A percentile compares a stretch with the other conserved stretches of the same genome.
phyloP scores from a whole-genome alignment of 257 asterid genomes.

The Solanum rostratum region DNA sequence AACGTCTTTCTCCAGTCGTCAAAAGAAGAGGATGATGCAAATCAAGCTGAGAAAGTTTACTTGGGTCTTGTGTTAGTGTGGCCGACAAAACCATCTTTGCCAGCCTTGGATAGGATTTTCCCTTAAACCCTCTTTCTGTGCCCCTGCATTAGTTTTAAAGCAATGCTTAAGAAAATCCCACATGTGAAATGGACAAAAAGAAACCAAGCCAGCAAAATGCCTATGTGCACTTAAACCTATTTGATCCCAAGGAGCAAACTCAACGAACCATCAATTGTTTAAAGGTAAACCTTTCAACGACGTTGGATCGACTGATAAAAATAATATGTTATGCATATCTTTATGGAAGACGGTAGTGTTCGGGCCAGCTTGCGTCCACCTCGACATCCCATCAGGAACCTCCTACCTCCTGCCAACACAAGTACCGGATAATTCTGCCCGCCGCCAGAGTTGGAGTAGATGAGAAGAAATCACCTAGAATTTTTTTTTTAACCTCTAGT shows the following conservation, averaged over 20 bases:
- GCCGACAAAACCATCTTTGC: conserved; percentile 85
- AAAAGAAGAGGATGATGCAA: conserved; percentile 81
- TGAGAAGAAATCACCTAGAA: background rate
- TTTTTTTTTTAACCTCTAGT: background rate
- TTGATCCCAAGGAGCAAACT: background rate
- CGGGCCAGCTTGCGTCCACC: background rate
- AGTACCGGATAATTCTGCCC: background rate
- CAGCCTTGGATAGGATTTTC: conserved; percentile 63
- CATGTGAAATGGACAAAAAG: background rate
- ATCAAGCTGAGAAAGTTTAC: conserved; percentile 83
- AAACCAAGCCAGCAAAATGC: background rate
- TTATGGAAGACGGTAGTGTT: background rate
- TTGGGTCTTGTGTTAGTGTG: conserved; percentile 91
- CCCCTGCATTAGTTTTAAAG: conserved; percentile 37
- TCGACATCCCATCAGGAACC: background rate
- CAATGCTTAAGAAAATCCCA: background rate
- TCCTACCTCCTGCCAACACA: background rate
- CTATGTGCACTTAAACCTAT: background rate
- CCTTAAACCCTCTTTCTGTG: conserved; percentile 73
- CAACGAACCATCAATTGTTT: background rate
- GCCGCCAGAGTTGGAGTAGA: background rate
- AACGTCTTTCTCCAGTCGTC: conserved; percentile 62
- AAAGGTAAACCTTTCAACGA: background rate
- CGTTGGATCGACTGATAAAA: background rate
- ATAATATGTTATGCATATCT: background rate